Evolutionary conservation across 2,329 filamentous ascomycete species (phyloP).

Genomic region (Fragosphaeria purpurea): DNA sequence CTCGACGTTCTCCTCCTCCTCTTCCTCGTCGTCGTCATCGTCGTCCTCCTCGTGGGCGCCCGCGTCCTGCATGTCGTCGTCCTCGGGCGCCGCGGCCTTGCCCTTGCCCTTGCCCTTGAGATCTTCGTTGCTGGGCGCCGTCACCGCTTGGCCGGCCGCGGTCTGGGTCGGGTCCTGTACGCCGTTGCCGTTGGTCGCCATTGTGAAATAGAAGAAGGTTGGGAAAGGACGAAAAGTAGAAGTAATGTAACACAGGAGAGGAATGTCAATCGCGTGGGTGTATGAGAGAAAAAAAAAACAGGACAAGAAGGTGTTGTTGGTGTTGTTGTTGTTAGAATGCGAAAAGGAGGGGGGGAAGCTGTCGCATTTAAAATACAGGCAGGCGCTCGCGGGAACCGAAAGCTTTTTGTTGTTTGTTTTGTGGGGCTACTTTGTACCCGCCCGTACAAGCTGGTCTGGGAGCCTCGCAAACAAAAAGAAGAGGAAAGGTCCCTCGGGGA

Average conservation of each 20-base stretch:
- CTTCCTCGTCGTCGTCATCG: slow-evolving; percentile 63
- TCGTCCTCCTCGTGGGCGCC: slow-evolving; percentile 61
- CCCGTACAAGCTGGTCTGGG: no score
- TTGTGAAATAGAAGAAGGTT: slow-evolving; percentile 19
- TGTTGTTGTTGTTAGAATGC: no score
- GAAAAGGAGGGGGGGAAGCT: background rate
- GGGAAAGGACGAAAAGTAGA: no score
- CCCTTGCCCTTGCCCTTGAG: slow-evolving; percentile 74
- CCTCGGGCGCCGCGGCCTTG: slow-evolving; percentile 54
- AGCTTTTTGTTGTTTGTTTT: no score
- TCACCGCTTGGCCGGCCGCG: slow-evolving; percentile 17
- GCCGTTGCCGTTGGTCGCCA: slow-evolving; percentile 40
- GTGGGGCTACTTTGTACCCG: no score
- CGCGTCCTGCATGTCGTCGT: slow-evolving; percentile 46
- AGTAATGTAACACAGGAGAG: no score
- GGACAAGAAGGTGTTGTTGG: background rate
- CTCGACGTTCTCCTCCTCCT: slow-evolving; percentile 28
- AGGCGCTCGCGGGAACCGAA: no score
- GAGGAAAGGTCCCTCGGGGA: no score
- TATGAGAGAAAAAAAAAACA: no score
- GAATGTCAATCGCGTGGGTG: no score
- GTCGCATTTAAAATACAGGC: background rate
- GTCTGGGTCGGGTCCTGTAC: slow-evolving; percentile 33
- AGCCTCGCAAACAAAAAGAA: no score
- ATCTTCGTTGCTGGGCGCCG: slow-evolving; percentile 18